These are phyloP conservation scores for Solanum lignicaule DNA, from an alignment of 257 asterid genomes.

Conservation along the genomic window DNA sequence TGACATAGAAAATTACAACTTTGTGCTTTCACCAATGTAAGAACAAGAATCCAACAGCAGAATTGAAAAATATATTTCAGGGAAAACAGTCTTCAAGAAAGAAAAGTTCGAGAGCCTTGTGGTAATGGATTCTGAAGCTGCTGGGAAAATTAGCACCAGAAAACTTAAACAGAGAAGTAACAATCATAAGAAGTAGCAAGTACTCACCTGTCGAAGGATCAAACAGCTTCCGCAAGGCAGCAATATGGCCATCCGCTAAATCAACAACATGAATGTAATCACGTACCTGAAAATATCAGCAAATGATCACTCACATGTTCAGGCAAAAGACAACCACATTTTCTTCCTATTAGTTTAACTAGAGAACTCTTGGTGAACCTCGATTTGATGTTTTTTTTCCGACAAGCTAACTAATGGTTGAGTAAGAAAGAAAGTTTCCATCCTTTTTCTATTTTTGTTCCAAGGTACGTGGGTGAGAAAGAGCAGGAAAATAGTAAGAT, in stretches of 20 bases:
- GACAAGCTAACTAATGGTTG: not conserved
- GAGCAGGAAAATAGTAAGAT: not conserved
- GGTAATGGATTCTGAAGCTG: not conserved
- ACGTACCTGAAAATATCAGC: not conserved
- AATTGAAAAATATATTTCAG: not conserved
- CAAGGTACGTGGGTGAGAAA: not conserved
- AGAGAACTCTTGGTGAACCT: not conserved
- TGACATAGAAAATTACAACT: not conserved
- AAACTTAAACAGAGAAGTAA: not conserved
- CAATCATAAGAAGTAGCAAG: not conserved
- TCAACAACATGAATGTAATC: constrained; percentile 6
- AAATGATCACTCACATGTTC: not conserved
- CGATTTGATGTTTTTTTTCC: not conserved
- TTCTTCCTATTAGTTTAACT: not conserved
- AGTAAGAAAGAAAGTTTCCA: not conserved
- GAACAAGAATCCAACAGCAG: not conserved
- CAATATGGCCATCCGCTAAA: constrained; percentile 2
- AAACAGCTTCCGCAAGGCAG: not conserved
- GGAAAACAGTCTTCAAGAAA: not conserved
- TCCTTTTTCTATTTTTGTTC: not conserved
- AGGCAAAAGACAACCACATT: not conserved
- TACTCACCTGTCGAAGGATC: not conserved
- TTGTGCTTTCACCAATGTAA: not conserved
- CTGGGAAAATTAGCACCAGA: not conserved
- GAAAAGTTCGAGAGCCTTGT: not conserved